Conservation (phyloP, 257 asterid genomes). For the Solanum sparsipilum region DNA sequence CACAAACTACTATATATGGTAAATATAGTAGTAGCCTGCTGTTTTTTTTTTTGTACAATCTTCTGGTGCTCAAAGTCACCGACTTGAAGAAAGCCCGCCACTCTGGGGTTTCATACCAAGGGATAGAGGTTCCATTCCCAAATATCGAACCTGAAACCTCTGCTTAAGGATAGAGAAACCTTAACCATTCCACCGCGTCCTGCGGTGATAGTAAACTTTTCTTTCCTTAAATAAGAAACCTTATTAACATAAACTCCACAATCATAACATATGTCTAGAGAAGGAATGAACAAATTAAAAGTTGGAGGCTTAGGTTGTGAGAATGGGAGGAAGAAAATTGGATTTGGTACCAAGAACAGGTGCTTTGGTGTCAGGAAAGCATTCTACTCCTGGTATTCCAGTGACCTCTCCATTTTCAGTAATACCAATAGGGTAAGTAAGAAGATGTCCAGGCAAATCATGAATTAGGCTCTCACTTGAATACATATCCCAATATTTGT, state of each 20-base stretch:
- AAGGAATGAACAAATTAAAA: background rate
- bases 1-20: background rate
- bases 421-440: slow-evolving; percentile 3
- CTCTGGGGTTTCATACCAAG: background rate
- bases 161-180: background rate
- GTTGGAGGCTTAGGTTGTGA: background rate
- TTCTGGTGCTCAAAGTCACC: background rate
- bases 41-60: background rate
- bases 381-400: background rate
- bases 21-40: background rate
- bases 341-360: slow-evolving; percentile 6
- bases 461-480: background rate
- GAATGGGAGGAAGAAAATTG: slow-evolving; percentile 7
- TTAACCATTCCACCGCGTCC: background rate
- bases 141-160: background rate
- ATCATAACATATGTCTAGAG: background rate
- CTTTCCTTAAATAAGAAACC: background rate
- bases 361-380: slow-evolving; percentile 9
- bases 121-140: background rate
- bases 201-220: background rate
- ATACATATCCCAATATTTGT: slow-evolving; percentile 6
- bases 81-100: background rate
- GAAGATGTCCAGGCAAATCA: slow-evolving; percentile 6
- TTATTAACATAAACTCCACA: background rate
- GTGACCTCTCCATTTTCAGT: slow-evolving; percentile 6